Conservation (phyloP, 1,139 yeast species). For the Geotrichum bryndzae region DNA sequence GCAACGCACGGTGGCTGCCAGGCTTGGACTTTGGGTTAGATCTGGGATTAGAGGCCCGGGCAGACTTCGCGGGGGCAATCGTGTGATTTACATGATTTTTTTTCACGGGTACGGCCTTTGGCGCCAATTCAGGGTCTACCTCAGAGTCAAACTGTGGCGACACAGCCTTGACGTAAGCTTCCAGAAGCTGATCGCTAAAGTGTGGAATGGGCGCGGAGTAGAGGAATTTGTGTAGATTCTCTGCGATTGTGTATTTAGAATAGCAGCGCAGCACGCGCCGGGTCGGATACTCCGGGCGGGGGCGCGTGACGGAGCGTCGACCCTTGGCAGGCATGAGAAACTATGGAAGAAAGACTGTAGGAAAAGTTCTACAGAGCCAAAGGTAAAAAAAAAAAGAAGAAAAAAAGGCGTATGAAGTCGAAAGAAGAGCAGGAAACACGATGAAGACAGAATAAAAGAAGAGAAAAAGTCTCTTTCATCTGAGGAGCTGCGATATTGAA, state of each 20-base stretch:
- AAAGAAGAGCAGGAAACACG: neutral
- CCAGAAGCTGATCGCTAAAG: slow-evolving; percentile 9
- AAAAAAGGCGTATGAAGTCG: neutral
- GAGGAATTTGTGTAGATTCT: slow-evolving; percentile 6
- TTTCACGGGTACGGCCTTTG: neutral
- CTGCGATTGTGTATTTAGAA: slow-evolving; percentile 7
- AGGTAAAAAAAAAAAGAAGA: neutral
- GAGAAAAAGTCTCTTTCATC: neutral
- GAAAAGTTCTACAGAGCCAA: neutral
- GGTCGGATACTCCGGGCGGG: slow-evolving; percentile 2
- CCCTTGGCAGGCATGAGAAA: slow-evolving; percentile 13
- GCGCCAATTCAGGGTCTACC: slow-evolving; percentile 6
- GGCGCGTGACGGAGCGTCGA: neutral
- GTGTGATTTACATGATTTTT: neutral
- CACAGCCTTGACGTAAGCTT: slow-evolving; percentile 13
- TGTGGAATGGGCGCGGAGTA: slow-evolving; percentile 5
- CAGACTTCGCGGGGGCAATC: neutral
- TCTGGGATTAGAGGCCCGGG: neutral
- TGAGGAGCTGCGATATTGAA: neutral
- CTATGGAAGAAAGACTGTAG: neutral
- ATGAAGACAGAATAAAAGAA: neutral
- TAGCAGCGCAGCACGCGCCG: slow-evolving; percentile 12
- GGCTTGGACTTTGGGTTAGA: neutral
- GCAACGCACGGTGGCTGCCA: neutral
- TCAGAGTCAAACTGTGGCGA: slow-evolving; percentile 4